Evolutionary conservation across 2,329 filamentous ascomycete genomes (phyloP).

Genomic region (Colletotrichum incanum): DNA sequence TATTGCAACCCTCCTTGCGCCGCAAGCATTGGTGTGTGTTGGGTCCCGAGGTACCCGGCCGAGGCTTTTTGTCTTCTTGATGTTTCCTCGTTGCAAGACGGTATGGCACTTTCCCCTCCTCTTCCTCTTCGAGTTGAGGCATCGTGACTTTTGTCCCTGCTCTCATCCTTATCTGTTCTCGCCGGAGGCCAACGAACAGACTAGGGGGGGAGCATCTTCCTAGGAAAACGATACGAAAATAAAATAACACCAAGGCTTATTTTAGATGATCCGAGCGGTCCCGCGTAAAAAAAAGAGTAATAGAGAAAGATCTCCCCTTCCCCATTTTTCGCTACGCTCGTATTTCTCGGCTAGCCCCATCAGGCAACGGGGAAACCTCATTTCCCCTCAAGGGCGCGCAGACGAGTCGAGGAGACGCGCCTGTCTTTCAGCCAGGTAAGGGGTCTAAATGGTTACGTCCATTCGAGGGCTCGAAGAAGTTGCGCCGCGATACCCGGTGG

Average conservation of each 20-base stretch:
- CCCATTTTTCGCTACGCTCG: neutral
- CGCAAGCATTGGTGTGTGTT: neutral
- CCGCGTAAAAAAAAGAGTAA: neutral
- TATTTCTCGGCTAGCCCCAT: neutral
- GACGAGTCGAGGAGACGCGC: neutral
- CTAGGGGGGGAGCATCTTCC: too few relatives aligned
- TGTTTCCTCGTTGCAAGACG: neutral
- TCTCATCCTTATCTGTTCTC: neutral
- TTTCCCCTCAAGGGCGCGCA: neutral
- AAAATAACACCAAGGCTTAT: slow-evolving; percentile 4
- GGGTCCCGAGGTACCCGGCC: neutral
- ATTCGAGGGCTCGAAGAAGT: neutral
- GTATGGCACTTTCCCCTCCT: neutral
- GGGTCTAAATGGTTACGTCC: neutral
- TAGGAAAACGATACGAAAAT: slow-evolving; percentile 4
- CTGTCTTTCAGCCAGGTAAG: neutral
- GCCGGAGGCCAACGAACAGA: neutral
- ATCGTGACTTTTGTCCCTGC: neutral
- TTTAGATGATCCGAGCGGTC: slow-evolving; percentile 17
- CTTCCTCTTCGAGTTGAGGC: neutral
- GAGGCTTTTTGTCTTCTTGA: neutral
- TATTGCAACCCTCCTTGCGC: neutral
- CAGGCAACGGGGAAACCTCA: neutral
- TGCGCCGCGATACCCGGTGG: neutral
- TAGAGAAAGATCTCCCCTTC: neutral